Evolutionary conservation across 116 monocot genomes (phyloP), one percentile per base, ranked within the genome.

Genomic region (Trichopus zeylanicus): DNA sequence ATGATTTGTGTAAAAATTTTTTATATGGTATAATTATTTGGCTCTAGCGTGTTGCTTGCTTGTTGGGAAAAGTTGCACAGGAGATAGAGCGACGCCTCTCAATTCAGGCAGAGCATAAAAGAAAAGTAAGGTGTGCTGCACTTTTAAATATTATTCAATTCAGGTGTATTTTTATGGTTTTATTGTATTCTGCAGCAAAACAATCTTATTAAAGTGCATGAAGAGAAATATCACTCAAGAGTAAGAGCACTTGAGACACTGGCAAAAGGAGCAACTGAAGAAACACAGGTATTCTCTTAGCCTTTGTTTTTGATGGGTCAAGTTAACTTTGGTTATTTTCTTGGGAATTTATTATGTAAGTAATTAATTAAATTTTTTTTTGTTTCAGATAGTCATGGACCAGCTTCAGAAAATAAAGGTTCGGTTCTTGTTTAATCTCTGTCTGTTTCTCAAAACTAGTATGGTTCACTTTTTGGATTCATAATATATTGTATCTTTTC

Each of bases 181-280:
- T 20, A 25, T 38, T 34, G 24, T 3, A 55, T 56, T 67, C 15
- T 73, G 48, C 79, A 95, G 90, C 87, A 87, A 87, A 87, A 84
- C 67, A 78, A 67, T 54, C 56, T 79, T 23, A 84, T 86, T 37
- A 90, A 87, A 79, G 74, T 74, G 42, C 90, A 90, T 26, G 95
- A 95, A 59, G 84, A 79, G 62, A 90, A 90, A 62, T 87, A 90
- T 68, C 77, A 81, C 31, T 87, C 95, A 59, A 95, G 87, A 76
- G 84, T 95, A 39, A 89, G 75, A 68, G 81, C 67, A 23, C 65
- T 95, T n/a, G 95, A 95, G 72, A 77, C 81, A 62, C 72, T 86
- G 67, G 87, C 87, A 51, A 73, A 72, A 56, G 89, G 83, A 4
- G 75, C 87, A 62, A 81, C 49, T 79, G 86, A 90, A 68, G 95